A percentile compares a stretch with the other conserved stretches of the same genome.
These are phyloP conservation scores for Hypoxylon sp. DNA, from an alignment of 2,329 filamentous ascomycete genomes.

Conservation along the genomic window DNA sequence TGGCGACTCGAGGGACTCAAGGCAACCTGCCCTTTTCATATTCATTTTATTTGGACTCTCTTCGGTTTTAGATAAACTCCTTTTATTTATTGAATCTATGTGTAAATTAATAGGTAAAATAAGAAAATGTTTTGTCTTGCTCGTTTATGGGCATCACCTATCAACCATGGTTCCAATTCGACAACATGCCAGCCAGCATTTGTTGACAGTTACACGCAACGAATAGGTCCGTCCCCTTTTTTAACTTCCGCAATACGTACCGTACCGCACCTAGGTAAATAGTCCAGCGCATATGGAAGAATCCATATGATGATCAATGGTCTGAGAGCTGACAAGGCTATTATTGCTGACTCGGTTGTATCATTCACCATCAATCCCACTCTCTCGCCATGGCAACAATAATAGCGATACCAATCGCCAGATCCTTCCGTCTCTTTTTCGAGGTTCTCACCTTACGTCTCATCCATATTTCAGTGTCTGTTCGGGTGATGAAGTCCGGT, in stretches of 20 bases:
- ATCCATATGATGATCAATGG: constrained; percentile 33
- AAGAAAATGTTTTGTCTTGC: constrained; percentile 28
- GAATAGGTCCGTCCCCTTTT: constrained; percentile 32
- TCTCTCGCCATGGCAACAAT: constrained; percentile 43
- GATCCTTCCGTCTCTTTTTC: constrained; percentile 18
- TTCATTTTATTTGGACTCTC: constrained; percentile 11
- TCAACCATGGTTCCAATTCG: constrained; percentile 32
- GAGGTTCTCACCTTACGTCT: constrained; percentile 32
- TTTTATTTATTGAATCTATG: constrained; percentile 1
- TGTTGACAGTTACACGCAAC: constrained; percentile 31
- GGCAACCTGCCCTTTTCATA: constrained; percentile 20
- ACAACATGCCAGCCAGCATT: constrained; percentile 32
- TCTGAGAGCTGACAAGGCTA: constrained; percentile 12
- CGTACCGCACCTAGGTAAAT: neutral
- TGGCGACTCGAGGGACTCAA: constrained; percentile 6
- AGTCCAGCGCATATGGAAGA: constrained; percentile 41
- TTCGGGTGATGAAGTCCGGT: constrained; percentile 36
- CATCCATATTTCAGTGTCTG: constrained; percentile 29
- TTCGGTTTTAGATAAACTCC: constrained; percentile 34
- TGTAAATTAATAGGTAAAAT: constrained; percentile 36
- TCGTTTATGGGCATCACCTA: constrained; percentile 32
- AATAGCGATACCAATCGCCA: constrained; percentile 29
- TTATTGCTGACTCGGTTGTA: constrained; percentile 22
- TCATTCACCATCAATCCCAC: constrained; percentile 40
- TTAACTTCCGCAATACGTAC: constrained; percentile 30